Conservation (phyloP, 805 yeast species). For the Lachancea kluyveri region DNA sequence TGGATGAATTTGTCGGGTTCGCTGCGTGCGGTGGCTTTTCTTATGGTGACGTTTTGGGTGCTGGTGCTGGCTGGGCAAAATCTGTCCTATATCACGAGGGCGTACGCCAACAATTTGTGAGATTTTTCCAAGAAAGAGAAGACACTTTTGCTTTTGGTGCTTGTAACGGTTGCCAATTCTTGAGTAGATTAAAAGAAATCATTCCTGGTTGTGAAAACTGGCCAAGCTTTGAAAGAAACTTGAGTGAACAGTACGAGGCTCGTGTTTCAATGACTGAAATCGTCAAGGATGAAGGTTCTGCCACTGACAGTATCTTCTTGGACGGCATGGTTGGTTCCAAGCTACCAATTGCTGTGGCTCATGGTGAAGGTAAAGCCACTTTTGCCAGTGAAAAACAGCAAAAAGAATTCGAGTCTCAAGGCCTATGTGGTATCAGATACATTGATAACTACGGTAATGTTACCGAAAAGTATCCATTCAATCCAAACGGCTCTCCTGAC, state of each 20-base stretch:
- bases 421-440: conserved; percentile 64
- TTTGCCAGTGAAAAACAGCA: conserved; percentile 46
- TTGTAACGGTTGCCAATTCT: conserved; percentile 97
- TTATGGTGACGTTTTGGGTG: conserved; percentile 97
- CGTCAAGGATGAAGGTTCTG: conserved; percentile 45
- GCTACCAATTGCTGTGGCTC: conserved; percentile 96
- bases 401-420: conserved; percentile 42
- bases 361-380: conserved; percentile 93
- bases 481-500: conserved; percentile 92
- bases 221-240: conserved; percentile 92
- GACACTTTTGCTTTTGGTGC: conserved; percentile 98
- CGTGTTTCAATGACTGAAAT: conserved; percentile 87
- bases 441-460: conserved; percentile 86
- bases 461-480: conserved; percentile 82
- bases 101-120: conserved; percentile 68
- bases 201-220: conserved; percentile 89
- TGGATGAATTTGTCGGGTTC: conserved; percentile 80
- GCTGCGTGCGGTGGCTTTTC: conserved; percentile 99
- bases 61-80: conserved; percentile 99
- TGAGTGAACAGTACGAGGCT: conserved; percentile 93
- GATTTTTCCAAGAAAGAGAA: conserved; percentile 76
- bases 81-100: conserved; percentile 80
- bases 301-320: conserved; percentile 57
- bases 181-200: conserved; percentile 70
- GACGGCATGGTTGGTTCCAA: conserved; percentile 89